Base-by-base conservation (phyloP, 192 early-diverging fungal species). In the Coemansia sp. region DNA sequence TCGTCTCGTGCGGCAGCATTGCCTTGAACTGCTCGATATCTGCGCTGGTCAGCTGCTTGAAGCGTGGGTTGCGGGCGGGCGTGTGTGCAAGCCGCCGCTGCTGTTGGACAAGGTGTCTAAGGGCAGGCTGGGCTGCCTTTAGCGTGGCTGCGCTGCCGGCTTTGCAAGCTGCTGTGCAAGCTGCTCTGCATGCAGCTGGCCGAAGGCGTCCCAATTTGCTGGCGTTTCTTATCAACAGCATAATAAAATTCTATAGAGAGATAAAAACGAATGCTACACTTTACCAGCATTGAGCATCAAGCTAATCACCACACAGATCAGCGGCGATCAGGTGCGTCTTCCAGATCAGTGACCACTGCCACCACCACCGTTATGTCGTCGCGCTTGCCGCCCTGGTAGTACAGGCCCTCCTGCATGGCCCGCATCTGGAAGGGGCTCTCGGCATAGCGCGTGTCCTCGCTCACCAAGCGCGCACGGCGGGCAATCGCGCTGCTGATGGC, bases 281-380 rank as follows among this genome's bases (percentile, higher is more conserved):
- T 21, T 44, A 21, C n/a, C n/a, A n/a, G n/a, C n/a, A n/a, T n/a
- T n/a, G n/a, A n/a, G n/a, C n/a, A n/a, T n/a, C n/a, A n/a, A n/a
- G n/a, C n/a, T n/a, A n/a, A n/a, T n/a, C n/a, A n/a, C n/a, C n/a
- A n/a, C n/a, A n/a, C n/a, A n/a, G 41, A 14, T 62, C 47, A 83
- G 32, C 87, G 85, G 12, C 87, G 79, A 46, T 89, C 84, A 11
- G 87, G 87, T 14, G 85, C 80, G 55, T 89, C 87, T 57, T 89
- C 87, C 36, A 82, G 72, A 51, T 88, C 88, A 60, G 85, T 82
- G 15, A 98, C 85, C 8, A 94, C 83, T 4, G 89, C 94, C 2
- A 90, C 87, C 20, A 96, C 51, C 2, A 96, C 91, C 15, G 90
- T 92, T 52, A 96, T 92, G 73, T 98, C 96, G 73, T 98, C 96